Base-by-base conservation (phyloP, 2,329 filamentous ascomycete genomes). In the Harringtonia lauricola region DNA sequence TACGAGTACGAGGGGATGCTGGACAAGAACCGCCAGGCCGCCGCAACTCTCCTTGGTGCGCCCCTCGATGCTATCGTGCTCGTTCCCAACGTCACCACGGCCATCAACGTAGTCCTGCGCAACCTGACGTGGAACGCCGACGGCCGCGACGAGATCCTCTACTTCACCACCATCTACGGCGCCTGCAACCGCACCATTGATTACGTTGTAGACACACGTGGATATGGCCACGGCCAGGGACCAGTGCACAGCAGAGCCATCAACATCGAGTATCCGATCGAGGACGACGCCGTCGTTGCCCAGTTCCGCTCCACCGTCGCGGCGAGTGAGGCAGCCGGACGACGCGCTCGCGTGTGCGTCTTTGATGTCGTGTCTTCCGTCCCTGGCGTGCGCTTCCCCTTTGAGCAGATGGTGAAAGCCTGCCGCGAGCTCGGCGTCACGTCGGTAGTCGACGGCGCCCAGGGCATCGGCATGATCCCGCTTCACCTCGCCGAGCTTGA, bases 341-440 rank as follows among this genome's bases (percentile, higher is more conserved):
- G 81, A 45, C 75, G 70, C 3, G 76, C 83, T 0, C 76, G 72
- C 14, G 54, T 89, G 10, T 84, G 81, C 17, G 56, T 90, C 15
- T 92, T 90, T 53, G 90, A 96, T 59, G 81, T 81, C 0, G 78
- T 95, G 8, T 80, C 82, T 9, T 87, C 83, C 24, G 67, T 83
- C 19, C 90, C 90, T 0, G 89, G 86, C 1, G 72, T 94, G 0
- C 66, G 80, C 2, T 78, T 95, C 53, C 90, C 90, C 0, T 95
- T 85, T 62, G 79, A 89, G 58, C 62, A 60, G 1, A 63, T 95
- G 45, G 71, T 74, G 2, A 59, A 61, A 8, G 69, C 74, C 1
- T 95, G 88, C 59, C 72, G 70, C 36, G 72, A 81, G 45, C 66
- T 81, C 21, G 76, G 74, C 0, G 65, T 95, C 3, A 57, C 90